Conservation (phyloP, 306 rosid species). For the Glycine soja region DNA sequence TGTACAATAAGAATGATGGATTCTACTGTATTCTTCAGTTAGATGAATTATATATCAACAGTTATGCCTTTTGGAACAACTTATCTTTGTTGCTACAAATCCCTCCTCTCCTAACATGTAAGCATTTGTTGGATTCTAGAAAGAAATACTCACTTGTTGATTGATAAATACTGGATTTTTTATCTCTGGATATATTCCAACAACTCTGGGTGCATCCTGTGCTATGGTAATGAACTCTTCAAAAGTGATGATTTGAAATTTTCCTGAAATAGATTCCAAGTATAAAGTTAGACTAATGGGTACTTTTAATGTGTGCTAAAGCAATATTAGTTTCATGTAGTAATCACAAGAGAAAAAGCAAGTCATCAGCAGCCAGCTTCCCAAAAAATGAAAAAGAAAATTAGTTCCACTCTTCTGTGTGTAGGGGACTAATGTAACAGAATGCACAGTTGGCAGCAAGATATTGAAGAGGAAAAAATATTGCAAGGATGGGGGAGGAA, state of each 20-base stretch:
- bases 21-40: constrained; percentile 9
- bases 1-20: constrained; percentile 9
- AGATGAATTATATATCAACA: not conserved
- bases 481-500: not conserved
- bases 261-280: constrained; percentile 63
- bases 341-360: constrained; percentile 25
- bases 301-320: constrained; percentile 1
- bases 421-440: constrained; percentile 2
- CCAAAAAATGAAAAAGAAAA: not conserved
- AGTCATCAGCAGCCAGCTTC: constrained; percentile 10
- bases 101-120: not conserved
- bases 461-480: not conserved
- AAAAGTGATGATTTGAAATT: constrained; percentile 78
- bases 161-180: constrained; percentile 86
- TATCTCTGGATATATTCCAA: constrained; percentile 97
- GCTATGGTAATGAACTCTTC: constrained; percentile 90
- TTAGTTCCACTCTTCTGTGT: constrained; percentile 5
- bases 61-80: not conserved
- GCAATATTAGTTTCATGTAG: constrained; percentile 20
- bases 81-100: not conserved
- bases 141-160: constrained; percentile 75
- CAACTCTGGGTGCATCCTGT: constrained; percentile 81
- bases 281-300: constrained; percentile 24
- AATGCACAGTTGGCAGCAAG: not conserved
- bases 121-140: constrained; percentile 31